phyloP scores from a whole-genome alignment of 495 filamentous ascomycete genomes.

The Melanomma pulvis-pyrius region DNA sequence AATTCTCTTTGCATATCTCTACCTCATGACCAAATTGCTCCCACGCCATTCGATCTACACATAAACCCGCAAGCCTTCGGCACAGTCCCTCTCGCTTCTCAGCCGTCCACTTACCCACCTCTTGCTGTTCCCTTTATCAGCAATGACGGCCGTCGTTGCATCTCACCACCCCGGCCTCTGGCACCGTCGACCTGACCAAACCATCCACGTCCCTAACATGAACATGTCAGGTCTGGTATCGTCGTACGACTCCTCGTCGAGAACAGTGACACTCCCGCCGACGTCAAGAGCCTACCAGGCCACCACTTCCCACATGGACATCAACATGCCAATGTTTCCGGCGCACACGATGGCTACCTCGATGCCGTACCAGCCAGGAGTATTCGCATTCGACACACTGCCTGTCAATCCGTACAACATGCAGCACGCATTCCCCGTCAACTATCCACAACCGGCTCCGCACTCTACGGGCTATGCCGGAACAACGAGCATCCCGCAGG shows the following conservation, averaged over 20 bases:
- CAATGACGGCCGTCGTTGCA: slow-evolving; percentile 40
- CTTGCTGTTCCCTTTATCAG: slow-evolving; percentile 22
- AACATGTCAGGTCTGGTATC: slow-evolving; percentile 35
- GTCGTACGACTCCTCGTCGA: slow-evolving; percentile 32
- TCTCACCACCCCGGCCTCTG: slow-evolving; percentile 39
- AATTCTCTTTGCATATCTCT: slow-evolving; percentile 35
- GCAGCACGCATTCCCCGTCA: slow-evolving; percentile 34
- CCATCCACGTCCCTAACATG: slow-evolving; percentile 36
- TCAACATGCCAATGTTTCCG: slow-evolving; percentile 39
- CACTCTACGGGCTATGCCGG: slow-evolving; percentile 30
- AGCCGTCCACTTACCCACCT: slow-evolving; percentile 26
- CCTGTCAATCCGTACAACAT: slow-evolving; percentile 38
- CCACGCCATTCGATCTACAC: slow-evolving; percentile 36
- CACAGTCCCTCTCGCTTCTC: slow-evolving; percentile 24
- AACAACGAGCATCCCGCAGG: slow-evolving; percentile 17
- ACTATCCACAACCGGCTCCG: slow-evolving; percentile 24
- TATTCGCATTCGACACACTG: slow-evolving; percentile 39
- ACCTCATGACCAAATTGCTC: slow-evolving; percentile 39
- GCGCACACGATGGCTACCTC: slow-evolving; percentile 32
- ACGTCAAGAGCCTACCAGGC: slow-evolving; percentile 34
- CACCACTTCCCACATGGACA: slow-evolving; percentile 36
- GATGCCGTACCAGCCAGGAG: slow-evolving; percentile 37
- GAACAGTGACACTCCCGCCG: slow-evolving; percentile 25
- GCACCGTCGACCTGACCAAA: slow-evolving; percentile 38
- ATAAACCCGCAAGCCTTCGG: slow-evolving; percentile 30